Evolutionary conservation across 2,329 filamentous ascomycete genomes (phyloP).

Genomic region (Diaporthe citri): DNA sequence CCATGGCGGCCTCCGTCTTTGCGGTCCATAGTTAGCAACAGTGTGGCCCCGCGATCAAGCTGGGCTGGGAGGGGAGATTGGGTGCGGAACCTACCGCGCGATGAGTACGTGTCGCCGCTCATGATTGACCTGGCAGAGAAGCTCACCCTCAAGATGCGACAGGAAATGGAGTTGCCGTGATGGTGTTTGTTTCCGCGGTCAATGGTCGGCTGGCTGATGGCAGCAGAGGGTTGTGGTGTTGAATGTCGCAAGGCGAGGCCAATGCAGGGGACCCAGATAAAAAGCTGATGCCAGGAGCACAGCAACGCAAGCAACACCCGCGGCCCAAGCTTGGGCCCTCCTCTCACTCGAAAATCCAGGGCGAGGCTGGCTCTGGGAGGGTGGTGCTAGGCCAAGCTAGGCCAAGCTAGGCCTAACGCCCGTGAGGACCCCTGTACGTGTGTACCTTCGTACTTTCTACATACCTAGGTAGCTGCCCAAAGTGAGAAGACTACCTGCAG

Average conservation of each 20-base stretch:
- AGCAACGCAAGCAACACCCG: slow-evolving; percentile 8
- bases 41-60: slow-evolving; percentile 40
- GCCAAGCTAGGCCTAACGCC: slow-evolving; percentile 42
- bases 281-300: slow-evolving; percentile 29
- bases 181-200: slow-evolving; percentile 4
- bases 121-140: slow-evolving; percentile 60
- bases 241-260: slow-evolving; percentile 2
- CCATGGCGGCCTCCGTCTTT: slow-evolving; percentile 63
- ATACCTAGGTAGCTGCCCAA: background rate
- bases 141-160: slow-evolving; percentile 30
- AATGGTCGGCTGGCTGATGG: slow-evolving; percentile 16
- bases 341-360: slow-evolving; percentile 23
- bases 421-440: background rate
- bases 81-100: slow-evolving; percentile 72
- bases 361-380: slow-evolving; percentile 57
- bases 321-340: slow-evolving; percentile 2
- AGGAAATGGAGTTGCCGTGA: slow-evolving; percentile 27
- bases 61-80: slow-evolving; percentile 20
- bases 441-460: background rate
- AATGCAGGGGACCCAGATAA: slow-evolving; percentile 2
- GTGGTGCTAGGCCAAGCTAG: slow-evolving; percentile 46
- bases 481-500: background rate
- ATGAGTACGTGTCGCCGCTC: slow-evolving; percentile 88
- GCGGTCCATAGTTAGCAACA: slow-evolving; percentile 44
- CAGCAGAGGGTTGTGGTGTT: slow-evolving; percentile 23